phyloP scores from a whole-genome alignment of 2,329 filamentous ascomycete genomes.

The Pestalotiopsis sp. region DNA sequence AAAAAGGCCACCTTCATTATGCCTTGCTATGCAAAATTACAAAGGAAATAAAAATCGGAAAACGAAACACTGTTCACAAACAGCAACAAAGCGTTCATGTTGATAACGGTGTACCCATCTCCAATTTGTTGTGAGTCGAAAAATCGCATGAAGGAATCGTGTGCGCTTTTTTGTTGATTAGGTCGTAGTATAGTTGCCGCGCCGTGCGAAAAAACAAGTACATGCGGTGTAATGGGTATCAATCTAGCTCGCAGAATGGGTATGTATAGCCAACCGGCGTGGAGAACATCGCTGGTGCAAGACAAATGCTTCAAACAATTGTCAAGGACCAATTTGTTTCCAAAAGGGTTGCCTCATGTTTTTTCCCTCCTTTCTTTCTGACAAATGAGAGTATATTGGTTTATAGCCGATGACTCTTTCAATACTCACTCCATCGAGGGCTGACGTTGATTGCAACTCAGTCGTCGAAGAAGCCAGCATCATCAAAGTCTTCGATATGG shows the following conservation, averaged over 20 bases:
- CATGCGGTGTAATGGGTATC: conserved; percentile 14
- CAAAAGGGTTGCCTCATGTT: not conserved
- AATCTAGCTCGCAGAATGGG: conserved; percentile 13
- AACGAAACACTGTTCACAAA: not conserved
- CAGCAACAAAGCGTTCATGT: not conserved
- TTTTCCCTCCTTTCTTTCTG: not conserved
- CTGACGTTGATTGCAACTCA: conserved; percentile 17
- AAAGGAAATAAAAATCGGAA: not conserved
- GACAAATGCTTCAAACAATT: conserved; percentile 4
- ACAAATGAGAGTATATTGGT: conserved; percentile 11
- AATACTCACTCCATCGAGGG: not conserved
- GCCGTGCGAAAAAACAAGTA: conserved; percentile 4
- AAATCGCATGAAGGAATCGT: not conserved
- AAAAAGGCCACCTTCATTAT: conserved; percentile 1
- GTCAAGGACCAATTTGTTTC: not conserved
- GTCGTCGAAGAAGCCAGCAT: conserved; percentile 62
- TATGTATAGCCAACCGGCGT: conserved; percentile 6
- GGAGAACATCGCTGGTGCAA: conserved; percentile 21
- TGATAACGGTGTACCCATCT: not conserved
- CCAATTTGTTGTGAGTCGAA: not conserved
- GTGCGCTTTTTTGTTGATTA: conserved; percentile 1
- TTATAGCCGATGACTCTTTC: not conserved
- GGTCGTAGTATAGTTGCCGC: not conserved
- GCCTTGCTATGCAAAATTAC: conserved; percentile 9
- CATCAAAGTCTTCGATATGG: conserved; percentile 57